Evolutionary conservation across 176 grass and related monocot species (phyloP).

Genomic region (Thinopyrum elongatum): DNA sequence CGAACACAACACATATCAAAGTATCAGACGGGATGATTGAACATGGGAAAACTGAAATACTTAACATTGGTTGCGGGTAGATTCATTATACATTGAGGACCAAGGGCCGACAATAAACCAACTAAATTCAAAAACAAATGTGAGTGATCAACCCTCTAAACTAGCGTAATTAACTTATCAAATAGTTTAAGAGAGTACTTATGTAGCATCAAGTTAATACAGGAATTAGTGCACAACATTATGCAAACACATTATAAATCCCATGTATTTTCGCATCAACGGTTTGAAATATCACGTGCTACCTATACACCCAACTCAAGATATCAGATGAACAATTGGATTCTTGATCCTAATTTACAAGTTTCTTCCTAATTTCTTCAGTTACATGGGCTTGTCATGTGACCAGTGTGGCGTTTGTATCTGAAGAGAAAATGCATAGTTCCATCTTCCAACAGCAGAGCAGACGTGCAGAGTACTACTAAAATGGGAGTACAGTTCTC

Average conservation of each 20-base stretch:
- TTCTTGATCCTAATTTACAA: not conserved
- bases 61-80: not conserved
- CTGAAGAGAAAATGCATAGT: not conserved
- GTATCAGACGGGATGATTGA: not conserved
- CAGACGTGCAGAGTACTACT: not conserved
- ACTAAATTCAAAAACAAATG: not conserved
- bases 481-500: not conserved
- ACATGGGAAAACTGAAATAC: not conserved
- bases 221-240: not conserved
- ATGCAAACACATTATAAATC: not conserved
- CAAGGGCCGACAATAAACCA: not conserved
- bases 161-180: not conserved
- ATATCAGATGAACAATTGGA: not conserved
- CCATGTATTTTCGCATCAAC: not conserved
- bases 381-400: not conserved
- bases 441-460: not conserved
- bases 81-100: not conserved
- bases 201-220: not conserved
- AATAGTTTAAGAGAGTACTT: not conserved
- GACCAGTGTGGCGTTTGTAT: not conserved
- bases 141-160: not conserved
- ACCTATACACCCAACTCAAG: not conserved
- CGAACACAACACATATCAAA: not conserved
- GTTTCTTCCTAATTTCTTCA: not conserved
- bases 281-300: not conserved